Evolutionary conservation across 2,329 filamentous ascomycete genomes (phyloP).

Genomic region (Sarocladiaceae sp.): DNA sequence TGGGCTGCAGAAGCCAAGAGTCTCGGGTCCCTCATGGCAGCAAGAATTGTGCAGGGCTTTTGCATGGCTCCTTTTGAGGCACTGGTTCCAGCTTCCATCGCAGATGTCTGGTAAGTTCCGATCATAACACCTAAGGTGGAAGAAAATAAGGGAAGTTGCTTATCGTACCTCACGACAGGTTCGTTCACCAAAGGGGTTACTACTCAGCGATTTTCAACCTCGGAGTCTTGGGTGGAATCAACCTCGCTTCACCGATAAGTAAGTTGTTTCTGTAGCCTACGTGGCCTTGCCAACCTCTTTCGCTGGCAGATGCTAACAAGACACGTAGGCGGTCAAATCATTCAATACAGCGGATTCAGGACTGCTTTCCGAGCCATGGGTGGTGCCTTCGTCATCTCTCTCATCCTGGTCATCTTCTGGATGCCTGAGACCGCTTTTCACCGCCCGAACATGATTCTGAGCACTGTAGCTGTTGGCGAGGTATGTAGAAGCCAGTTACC

Average conservation of each 20-base stretch:
- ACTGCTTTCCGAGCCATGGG: constrained; percentile 33
- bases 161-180: constrained; percentile 13
- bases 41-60: constrained; percentile 28
- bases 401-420: constrained; percentile 34
- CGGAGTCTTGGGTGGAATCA: constrained; percentile 36
- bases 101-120: constrained; percentile 28
- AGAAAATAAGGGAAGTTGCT: not conserved
- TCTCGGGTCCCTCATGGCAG: constrained; percentile 25
- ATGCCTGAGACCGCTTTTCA: constrained; percentile 37
- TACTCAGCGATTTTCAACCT: constrained; percentile 36
- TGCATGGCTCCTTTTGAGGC: constrained; percentile 35
- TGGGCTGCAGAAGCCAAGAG: constrained; percentile 27
- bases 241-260: constrained; percentile 24
- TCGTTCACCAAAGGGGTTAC: constrained; percentile 37
- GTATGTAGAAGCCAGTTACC: not conserved
- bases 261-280: not conserved
- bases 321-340: constrained; percentile 36
- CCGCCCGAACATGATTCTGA: constrained; percentile 13
- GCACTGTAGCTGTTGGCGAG: not conserved
- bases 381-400: constrained; percentile 30
- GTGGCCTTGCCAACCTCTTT: not conserved
- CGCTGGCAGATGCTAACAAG: constrained; percentile 14
- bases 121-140: not conserved
- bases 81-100: constrained; percentile 33
- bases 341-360: constrained; percentile 29